A percentile compares a stretch with the other conserved stretches of the same genome.
Conservation (phyloP, 768 basidiomycete species). For the Termitomyces sp. region DNA sequence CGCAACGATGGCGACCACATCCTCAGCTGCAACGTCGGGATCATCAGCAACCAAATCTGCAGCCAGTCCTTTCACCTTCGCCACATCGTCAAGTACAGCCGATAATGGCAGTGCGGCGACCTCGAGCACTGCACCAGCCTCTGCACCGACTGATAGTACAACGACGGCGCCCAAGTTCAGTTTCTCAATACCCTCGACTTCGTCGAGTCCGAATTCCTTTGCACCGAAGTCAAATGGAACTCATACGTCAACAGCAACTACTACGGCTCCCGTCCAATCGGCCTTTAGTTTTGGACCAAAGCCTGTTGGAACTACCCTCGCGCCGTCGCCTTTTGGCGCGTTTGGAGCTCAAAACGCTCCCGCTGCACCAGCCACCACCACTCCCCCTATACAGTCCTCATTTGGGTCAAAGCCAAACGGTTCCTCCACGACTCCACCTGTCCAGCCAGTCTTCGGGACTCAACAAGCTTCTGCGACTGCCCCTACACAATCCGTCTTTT, state of each 20-base stretch:
- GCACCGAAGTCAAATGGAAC: slow-evolving; percentile 3
- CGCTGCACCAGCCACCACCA: background rate
- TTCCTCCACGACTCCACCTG: background rate
- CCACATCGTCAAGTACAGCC: slow-evolving; percentile 13
- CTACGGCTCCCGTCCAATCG: background rate
- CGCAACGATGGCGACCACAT: slow-evolving; percentile 9
- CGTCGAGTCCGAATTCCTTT: slow-evolving; percentile 1
- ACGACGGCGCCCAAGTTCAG: slow-evolving; percentile 13
- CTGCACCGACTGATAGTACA: background rate
- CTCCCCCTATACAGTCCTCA: background rate
- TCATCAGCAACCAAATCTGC: slow-evolving; percentile 20
- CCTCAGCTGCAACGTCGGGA: slow-evolving; percentile 16
- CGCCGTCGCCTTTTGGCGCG: background rate
- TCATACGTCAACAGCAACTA: background rate
- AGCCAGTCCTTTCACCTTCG: slow-evolving; percentile 17
- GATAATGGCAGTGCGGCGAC: slow-evolving; percentile 3
- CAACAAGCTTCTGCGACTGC: background rate
- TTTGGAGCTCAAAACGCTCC: background rate
- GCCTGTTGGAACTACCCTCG: background rate
- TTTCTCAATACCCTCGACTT: slow-evolving; percentile 6
- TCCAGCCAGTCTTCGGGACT: slow-evolving; percentile 5
- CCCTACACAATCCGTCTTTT: background rate
- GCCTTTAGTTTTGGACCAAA: slow-evolving; percentile 2
- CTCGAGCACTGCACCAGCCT: background rate
- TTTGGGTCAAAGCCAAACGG: background rate